A percentile compares a stretch with the other conserved stretches of the same genome.
Evolutionary conservation across 2,329 filamentous ascomycete genomes (phyloP).

Genomic region (Epicoccum sorghinum): DNA sequence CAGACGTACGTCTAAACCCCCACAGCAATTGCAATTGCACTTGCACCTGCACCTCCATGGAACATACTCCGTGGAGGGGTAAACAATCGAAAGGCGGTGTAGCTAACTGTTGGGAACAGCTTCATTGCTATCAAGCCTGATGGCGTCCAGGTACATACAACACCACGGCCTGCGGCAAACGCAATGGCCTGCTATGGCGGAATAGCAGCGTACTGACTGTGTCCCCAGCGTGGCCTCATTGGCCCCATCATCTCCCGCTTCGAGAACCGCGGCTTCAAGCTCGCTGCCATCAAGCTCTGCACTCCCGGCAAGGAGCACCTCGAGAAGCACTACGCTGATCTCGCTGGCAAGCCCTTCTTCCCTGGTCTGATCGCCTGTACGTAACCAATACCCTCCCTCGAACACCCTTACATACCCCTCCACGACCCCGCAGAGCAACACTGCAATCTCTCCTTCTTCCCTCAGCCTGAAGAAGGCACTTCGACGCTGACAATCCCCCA

Average conservation of each 20-base stretch:
- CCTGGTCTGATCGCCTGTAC: slow-evolving; percentile 87
- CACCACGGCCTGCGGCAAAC: neutral
- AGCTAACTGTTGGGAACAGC: slow-evolving; percentile 59
- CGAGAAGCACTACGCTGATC: slow-evolving; percentile 96
- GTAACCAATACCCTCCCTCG: slow-evolving; percentile 40
- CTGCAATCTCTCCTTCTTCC: neutral
- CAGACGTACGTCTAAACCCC: slow-evolving; percentile 74
- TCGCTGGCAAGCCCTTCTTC: slow-evolving; percentile 97
- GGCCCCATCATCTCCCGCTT: slow-evolving; percentile 98
- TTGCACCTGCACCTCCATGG: neutral
- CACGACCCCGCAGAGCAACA: neutral
- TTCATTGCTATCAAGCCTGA: slow-evolving; percentile 99
- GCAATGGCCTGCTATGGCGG: slow-evolving; percentile 1
- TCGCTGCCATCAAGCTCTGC: slow-evolving; percentile 95
- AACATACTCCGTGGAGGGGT: neutral
- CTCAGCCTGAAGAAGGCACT: neutral
- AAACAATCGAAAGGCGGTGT: slow-evolving; percentile 18
- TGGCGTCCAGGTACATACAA: slow-evolving; percentile 84
- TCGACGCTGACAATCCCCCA: slow-evolving; percentile 46
- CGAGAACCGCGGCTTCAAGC: slow-evolving; percentile 98
- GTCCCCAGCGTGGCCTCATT: slow-evolving; percentile 86
- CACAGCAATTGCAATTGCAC: neutral
- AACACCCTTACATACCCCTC: slow-evolving; percentile 1
- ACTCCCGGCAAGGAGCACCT: slow-evolving; percentile 91
- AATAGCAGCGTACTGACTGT: neutral